phyloP scores from a whole-genome alignment of 1,284 basidiomycete genomes.

The Microbotryum scabiosae region DNA sequence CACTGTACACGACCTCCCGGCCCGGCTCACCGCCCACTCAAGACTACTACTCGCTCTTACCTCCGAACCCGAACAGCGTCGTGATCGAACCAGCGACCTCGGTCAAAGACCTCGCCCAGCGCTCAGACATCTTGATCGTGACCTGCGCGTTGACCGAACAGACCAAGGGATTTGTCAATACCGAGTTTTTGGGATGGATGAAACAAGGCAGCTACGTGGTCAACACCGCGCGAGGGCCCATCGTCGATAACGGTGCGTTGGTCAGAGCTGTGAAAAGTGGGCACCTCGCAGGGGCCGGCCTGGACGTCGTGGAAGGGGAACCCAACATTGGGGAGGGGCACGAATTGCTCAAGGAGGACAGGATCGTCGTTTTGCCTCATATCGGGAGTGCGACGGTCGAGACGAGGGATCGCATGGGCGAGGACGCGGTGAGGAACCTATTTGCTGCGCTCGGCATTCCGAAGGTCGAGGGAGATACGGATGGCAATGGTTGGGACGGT shows the following conservation, averaged over 20 bases:
- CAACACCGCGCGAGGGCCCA: slow-evolving; percentile 58
- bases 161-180: slow-evolving; percentile 66
- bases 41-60: slow-evolving; percentile 25
- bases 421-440: slow-evolving; percentile 32
- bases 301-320: slow-evolving; percentile 92
- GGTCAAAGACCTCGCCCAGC: slow-evolving; percentile 56
- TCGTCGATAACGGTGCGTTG: slow-evolving; percentile 76
- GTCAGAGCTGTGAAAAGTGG: slow-evolving; percentile 64
- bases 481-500: slow-evolving; percentile 7
- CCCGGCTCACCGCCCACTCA: slow-evolving; percentile 20
- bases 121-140: slow-evolving; percentile 73
- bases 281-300: slow-evolving; percentile 80
- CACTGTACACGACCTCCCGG: slow-evolving; percentile 51
- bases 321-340: slow-evolving; percentile 67
- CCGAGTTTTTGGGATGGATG: slow-evolving; percentile 68
- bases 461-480: slow-evolving; percentile 20
- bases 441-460: slow-evolving; percentile 34
- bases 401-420: slow-evolving; percentile 52
- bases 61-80: slow-evolving; percentile 11
- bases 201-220: slow-evolving; percentile 70
- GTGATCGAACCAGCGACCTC: slow-evolving; percentile 20
- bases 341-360: slow-evolving; percentile 64
- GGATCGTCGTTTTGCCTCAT: slow-evolving; percentile 65
- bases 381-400: slow-evolving; percentile 82
- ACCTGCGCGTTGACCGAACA: slow-evolving; percentile 66